Base-by-base conservation (phyloP, 805 yeast species). In the Candida ascalaphidarum region DNA sequence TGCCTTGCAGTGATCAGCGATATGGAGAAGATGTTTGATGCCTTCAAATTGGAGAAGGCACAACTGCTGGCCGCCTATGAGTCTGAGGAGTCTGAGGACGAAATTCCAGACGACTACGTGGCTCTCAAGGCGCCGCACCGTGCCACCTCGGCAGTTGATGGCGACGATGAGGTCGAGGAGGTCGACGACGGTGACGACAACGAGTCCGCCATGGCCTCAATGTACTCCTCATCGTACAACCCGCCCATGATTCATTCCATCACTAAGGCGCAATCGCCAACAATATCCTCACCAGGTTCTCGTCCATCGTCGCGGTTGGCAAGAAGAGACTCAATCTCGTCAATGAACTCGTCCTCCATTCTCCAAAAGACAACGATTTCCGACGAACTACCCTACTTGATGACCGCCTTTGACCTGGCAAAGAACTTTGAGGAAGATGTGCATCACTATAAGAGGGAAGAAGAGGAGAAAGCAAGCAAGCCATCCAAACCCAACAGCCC, bases 11-110 rank as follows among this genome's bases (percentile, higher is more conserved):
- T 77, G 17, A 73, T 80, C 17, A 65, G 66, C 34, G 86, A 79
- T 39, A 77, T 80, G 52, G 86, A 79, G 43, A 68, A 74, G 39
- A 80, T 80, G 85, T 79, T 76, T 47, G 78, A 75, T 25, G 67
- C 74, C 0, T 61, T 50, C 40, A 61, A 58, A 34, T 37, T 58
- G 22, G 67, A 62, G 28, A 47, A 43, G 23, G 44, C 50, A 7
- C 48, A 42, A 25, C 43, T 47, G 22, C 34, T 35, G 8, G 39
- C 43, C 12, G 29, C 25, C 18, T 17, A 17, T 8, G 8, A 17
- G 18, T 6, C 6, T 6, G 8, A 8, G 8, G 18, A 17, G 18
- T 6, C 6, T 17, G 8, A 17, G 18, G 8, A 17, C 18, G 8
- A 6, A 8, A 6, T 17, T 8, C 8, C 18, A 6, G 18, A 17